A percentile compares a stretch with the other conserved stretches of the same genome.
phyloP scores from a whole-genome alignment of 305 asterid genomes.

The Solanum aculeatissimum region DNA sequence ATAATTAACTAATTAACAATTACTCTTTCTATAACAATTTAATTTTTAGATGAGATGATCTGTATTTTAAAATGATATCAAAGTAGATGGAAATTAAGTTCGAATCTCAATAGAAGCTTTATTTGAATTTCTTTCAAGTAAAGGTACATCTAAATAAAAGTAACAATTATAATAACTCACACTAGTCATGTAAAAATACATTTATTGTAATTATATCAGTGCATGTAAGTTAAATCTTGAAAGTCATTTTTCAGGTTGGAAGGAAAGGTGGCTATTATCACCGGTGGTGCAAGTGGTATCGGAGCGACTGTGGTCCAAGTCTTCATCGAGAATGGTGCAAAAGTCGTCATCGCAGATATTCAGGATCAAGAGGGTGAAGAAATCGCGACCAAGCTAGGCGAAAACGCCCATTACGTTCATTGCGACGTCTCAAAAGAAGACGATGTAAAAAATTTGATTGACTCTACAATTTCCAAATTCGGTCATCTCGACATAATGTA shows the following conservation, averaged over 20 bases:
- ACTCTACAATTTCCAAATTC: not conserved
- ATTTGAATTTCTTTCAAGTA: too few relatives aligned
- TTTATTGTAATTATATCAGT: not conserved
- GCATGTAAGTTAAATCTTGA: not conserved
- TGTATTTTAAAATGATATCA: not conserved
- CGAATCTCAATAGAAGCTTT: not conserved
- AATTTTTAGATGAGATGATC: not conserved
- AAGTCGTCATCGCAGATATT: not conserved
- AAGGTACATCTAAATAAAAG: too few relatives aligned
- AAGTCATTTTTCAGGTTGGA: not conserved
- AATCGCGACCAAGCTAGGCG: not conserved
- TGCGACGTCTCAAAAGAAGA: not conserved
- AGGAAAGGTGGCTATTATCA: not conserved
- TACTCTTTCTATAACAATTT: too few relatives aligned
- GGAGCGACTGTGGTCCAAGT: not conserved
- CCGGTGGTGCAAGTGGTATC: not conserved
- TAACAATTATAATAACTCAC: too few relatives aligned
- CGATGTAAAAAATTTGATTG: not conserved
- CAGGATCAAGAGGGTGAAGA: not conserved
- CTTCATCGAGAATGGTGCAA: not conserved
- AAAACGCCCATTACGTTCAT: not conserved
- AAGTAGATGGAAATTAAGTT: not conserved
- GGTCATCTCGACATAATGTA: constrained; percentile 3
- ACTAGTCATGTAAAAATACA: too few relatives aligned
- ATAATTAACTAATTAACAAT: not conserved